Evolutionary conservation across 192 early-diverging fungal species (phyloP).

Genomic region (Diversispora epigaea): DNA sequence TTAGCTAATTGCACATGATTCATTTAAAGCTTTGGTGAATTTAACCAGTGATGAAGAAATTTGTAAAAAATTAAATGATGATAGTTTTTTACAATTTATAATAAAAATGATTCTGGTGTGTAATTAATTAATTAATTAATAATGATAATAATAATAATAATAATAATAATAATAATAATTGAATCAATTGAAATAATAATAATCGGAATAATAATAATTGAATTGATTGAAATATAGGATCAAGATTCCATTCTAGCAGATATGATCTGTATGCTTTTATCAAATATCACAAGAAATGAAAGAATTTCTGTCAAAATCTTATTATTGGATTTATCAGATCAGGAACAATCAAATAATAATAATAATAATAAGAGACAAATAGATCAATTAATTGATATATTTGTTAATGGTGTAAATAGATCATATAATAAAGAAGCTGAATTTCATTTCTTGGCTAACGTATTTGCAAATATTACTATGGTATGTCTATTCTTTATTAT

Average conservation of each 20-base stretch:
- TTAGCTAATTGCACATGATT: constrained; percentile 80
- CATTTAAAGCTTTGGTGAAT: constrained; percentile 81
- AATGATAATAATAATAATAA: neutral
- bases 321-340: constrained; percentile 37
- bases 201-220: constrained; percentile 10
- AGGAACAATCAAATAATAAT: constrained; percentile 41
- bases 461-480: constrained; percentile 85
- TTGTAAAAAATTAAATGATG: constrained; percentile 66
- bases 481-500: constrained; percentile 33
- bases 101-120: constrained; percentile 67
- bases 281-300: constrained; percentile 83
- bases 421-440: constrained; percentile 78
- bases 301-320: constrained; percentile 58
- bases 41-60: constrained; percentile 67
- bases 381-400: constrained; percentile 87
- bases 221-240: constrained; percentile 40
- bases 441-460: constrained; percentile 84
- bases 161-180: neutral
- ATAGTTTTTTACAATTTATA: constrained; percentile 68
- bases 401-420: constrained; percentile 77
- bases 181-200: constrained; percentile 3
- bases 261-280: constrained; percentile 85
- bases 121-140: neutral
- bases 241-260: constrained; percentile 73
- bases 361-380: constrained; percentile 49